These are phyloP conservation scores for Yamadazyma pseudoaaseri DNA, from an alignment of 1,139 yeast species.

Conservation along the genomic window DNA sequence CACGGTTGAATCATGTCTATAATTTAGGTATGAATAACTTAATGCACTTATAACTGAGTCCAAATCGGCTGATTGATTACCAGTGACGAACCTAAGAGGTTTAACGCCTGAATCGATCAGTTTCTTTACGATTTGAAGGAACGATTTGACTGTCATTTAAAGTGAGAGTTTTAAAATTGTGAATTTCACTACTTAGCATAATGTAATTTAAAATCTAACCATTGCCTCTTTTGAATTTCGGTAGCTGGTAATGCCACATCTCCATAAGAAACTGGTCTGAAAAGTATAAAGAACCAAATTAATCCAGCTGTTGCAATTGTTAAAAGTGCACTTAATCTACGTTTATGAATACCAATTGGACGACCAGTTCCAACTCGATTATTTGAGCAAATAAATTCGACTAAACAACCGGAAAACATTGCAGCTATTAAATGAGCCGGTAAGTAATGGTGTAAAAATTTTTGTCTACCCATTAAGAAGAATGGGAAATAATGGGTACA, in stretches of 20 bases:
- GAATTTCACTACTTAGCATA: constrained; percentile 72
- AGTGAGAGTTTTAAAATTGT: no score
- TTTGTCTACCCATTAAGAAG: constrained; percentile 89
- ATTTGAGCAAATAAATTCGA: constrained; percentile 76
- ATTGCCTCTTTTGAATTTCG: constrained; percentile 72
- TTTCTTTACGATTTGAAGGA: constrained; percentile 10
- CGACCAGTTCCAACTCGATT: constrained; percentile 24
- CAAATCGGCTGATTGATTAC: constrained; percentile 83
- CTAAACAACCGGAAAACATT: constrained; percentile 73
- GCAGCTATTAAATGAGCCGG: constrained; percentile 96
- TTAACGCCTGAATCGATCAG: constrained; percentile 6
- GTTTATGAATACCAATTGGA: constrained; percentile 23
- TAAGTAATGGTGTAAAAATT: constrained; percentile 89
- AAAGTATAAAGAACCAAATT: constrained; percentile 66
- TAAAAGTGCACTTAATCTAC: constrained; percentile 34
- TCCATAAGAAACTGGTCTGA: constrained; percentile 87
- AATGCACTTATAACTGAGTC: constrained; percentile 84
- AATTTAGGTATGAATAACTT: constrained; percentile 60
- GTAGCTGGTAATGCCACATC: constrained; percentile 59
- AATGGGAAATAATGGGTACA: constrained; percentile 86
- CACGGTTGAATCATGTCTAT: constrained; percentile 18
- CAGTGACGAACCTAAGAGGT: constrained; percentile 57
- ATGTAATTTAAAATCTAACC: constrained; percentile 80
- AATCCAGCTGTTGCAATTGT: constrained; percentile 45
- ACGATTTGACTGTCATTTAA: constrained; percentile 14